Evolutionary conservation across 2,329 filamentous ascomycete species (phyloP).

Genomic region (Paracoccidioides brasiliensis): DNA sequence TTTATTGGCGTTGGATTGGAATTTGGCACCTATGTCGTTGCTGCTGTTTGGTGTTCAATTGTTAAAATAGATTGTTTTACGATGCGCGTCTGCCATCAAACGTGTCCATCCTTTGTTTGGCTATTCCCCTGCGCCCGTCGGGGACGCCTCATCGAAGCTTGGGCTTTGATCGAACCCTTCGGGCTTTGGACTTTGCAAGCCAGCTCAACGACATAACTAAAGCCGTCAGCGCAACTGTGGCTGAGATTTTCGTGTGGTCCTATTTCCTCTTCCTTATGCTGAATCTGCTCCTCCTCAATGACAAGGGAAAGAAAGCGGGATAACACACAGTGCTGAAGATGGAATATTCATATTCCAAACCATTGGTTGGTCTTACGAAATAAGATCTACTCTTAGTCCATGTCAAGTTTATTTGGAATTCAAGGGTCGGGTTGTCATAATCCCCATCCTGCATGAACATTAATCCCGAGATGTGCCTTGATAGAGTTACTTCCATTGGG

Average conservation of each 20-base stretch:
- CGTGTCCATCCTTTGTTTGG: background rate
- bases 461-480: no score
- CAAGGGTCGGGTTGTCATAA: no score
- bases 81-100: background rate
- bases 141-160: background rate
- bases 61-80: background rate
- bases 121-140: background rate
- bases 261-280: background rate
- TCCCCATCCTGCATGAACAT: no score
- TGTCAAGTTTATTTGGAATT: no score
- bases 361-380: background rate
- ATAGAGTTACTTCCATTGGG: no score
- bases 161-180: background rate
- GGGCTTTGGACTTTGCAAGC: background rate
- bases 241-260: background rate
- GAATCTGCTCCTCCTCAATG: background rate
- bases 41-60: no score
- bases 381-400: background rate
- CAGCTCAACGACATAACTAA: background rate
- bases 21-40: background rate
- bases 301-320: background rate
- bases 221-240: background rate
- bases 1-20: background rate
- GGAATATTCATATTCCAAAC: background rate
- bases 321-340: no score